A percentile compares a stretch with the other conserved stretches of the same genome.
These are phyloP conservation scores for Solanum megistacrolobum DNA, from an alignment of 257 asterid genomes.

Conservation along the genomic window DNA sequence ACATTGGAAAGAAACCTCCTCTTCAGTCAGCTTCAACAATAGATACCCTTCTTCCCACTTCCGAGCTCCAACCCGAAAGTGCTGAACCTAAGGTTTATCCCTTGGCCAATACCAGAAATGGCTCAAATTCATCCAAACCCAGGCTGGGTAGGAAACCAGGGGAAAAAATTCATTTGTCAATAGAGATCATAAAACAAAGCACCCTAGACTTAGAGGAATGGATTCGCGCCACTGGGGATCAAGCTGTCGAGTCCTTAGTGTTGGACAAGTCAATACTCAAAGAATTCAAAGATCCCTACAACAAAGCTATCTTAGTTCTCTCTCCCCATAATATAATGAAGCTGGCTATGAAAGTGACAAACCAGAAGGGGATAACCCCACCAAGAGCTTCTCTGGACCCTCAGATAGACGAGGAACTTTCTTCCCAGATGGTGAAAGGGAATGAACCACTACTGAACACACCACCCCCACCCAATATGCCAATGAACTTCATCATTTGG, in stretches of 20 bases:
- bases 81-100: background rate
- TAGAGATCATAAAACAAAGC: background rate
- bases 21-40: background rate
- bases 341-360: background rate
- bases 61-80: background rate
- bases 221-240: background rate
- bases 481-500: too few relatives aligned
- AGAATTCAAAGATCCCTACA: background rate
- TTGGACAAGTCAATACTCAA: background rate
- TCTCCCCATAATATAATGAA: background rate
- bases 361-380: background rate
- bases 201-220: background rate
- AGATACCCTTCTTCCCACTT: too few relatives aligned
- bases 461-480: background rate
- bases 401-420: background rate
- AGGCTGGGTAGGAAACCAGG: background rate
- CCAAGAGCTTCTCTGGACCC: background rate
- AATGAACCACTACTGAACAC: background rate
- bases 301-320: background rate
- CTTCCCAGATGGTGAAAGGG: background rate
- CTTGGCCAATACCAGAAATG: background rate
- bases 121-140: background rate
- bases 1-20: background rate
- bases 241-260: background rate
- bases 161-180: background rate